Conservation (phyloP, 2,329 filamentous ascomycete species). For the Xylaria digitata region DNA sequence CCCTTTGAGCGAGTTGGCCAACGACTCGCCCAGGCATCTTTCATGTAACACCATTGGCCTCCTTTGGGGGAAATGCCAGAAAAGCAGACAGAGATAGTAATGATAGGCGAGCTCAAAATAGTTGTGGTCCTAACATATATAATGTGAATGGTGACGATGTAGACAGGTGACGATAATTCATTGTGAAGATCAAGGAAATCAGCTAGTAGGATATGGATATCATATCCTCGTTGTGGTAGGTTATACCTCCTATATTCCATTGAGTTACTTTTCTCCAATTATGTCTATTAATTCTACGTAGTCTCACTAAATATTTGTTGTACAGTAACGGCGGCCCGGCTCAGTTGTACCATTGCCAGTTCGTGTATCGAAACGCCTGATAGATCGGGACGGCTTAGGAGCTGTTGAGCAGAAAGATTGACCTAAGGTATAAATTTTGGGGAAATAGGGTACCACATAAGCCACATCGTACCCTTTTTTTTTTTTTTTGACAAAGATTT, state of each 20-base stretch:
- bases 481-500: no score
- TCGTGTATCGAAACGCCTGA: neutral
- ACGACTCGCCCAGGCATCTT: neutral
- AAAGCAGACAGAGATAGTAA: no score
- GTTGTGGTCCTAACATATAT: neutral
- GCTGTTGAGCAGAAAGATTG: neutral
- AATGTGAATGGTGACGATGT: neutral
- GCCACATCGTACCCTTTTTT: neutral
- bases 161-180: neutral
- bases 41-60: neutral
- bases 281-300: neutral
- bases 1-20: neutral
- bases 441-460: neutral
- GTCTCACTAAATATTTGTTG: neutral
- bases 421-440: no score
- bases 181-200: neutral
- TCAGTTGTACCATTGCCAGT: neutral
- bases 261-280: neutral
- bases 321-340: neutral
- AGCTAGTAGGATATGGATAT: neutral
- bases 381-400: neutral
- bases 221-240: neutral
- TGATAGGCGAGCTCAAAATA: neutral
- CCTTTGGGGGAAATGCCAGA: neutral
- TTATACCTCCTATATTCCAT: neutral